Evolutionary conservation across 768 basidiomycete species (phyloP), one percentile per base, ranked within the genome.

Genomic region (Boletus patriciae): DNA sequence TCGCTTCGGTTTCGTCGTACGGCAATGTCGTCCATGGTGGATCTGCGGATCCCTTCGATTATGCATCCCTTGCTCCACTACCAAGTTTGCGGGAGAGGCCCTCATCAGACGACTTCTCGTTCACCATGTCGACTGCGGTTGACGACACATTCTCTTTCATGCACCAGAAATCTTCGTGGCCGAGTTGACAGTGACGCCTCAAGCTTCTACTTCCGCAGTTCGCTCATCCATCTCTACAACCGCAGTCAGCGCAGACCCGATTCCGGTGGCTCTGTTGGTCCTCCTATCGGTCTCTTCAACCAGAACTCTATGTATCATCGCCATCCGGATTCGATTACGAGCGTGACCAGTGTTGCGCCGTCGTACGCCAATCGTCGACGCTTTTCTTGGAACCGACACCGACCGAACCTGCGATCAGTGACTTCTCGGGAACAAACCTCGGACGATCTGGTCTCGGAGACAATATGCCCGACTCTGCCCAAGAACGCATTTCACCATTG

Each of bases 1-100:
- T 92, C 49, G 86, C 87, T 0, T 91, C 90, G 0, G 81, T 92
- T 5, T 92, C 90, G 0, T 91, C 90, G 0, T 90, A 88, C 57
- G 90, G 91, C 3, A 77, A 77, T 3, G 82, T 88, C 34, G 74
- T 88, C 57, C 80, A 87, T 53, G 69, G 77, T 18, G 90, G 90
- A 18, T 68, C 78, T 1, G 67, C 62, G 3, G 90, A 93, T 68
- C 90, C 90, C 0, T 92, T 92, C 69, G 88, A 87, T 41, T 92
- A 85, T 57, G 86, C 76, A 0, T 50, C 65, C 0, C 37, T 62
- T 3, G 52, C 31, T 27, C 56, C 61, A 1, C 62, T 83, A 13
- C 78, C 81, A 21, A 83, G 81, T 52, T 67, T 82, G 27, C 74
- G 68, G 18, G 81, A 83, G 57, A 70, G 84, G 8, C 86, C 86